Evolutionary conservation across 352 stramenopile species (phyloP).

Genomic region (Albugo candida): DNA sequence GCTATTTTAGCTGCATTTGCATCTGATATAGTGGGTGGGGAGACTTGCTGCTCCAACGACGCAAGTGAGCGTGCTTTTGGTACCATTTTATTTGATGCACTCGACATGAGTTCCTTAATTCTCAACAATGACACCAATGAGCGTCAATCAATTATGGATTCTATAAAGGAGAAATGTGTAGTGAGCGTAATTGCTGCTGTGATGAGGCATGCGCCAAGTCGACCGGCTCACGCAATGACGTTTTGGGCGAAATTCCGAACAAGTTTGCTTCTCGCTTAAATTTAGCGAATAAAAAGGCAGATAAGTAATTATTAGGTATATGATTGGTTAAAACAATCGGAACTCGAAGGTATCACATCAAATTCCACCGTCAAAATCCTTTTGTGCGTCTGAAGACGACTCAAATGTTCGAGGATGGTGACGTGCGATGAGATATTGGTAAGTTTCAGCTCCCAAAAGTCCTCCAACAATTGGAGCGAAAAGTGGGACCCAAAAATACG

Average conservation of each 20-base stretch:
- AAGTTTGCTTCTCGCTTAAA: no score
- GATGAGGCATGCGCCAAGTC: no score
- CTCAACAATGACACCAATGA: background rate
- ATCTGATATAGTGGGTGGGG: no score
- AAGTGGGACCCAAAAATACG: conserved; percentile 39
- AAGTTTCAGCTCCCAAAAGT: conserved; percentile 16
- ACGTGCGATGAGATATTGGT: conserved; percentile 21
- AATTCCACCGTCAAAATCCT: background rate
- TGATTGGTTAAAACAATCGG: no score
- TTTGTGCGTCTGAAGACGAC: background rate
- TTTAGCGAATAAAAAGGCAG: no score
- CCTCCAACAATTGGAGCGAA: conserved; percentile 20
- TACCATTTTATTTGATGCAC: no score
- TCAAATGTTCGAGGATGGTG: conserved; percentile 19
- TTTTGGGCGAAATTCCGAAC: no score
- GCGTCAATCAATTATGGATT: background rate
- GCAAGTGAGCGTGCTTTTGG: no score
- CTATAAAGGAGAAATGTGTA: background rate
- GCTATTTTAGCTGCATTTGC: conserved; percentile 23
- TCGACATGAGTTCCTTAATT: background rate
- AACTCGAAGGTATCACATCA: no score
- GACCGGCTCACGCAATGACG: no score
- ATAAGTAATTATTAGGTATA: no score
- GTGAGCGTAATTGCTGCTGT: background rate
- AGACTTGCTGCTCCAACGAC: no score